Conservation (phyloP, 345 rosid genomes). For the Eucalyptus tenuipes region DNA sequence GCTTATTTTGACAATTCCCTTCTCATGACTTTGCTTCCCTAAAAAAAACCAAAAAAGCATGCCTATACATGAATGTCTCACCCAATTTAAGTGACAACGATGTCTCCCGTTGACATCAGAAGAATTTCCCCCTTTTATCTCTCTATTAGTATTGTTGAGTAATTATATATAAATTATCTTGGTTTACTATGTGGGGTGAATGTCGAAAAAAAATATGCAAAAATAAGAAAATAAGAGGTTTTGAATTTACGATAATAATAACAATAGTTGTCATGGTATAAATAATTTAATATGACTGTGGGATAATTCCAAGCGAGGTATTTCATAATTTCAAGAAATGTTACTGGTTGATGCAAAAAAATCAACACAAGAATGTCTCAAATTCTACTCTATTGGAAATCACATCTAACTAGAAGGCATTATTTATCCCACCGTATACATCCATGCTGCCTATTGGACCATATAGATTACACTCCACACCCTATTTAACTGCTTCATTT, state of each 20-base stretch:
- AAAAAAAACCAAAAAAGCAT: too few relatives aligned
- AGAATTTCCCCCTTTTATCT: background rate
- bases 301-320: background rate
- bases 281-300: background rate
- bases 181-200: background rate
- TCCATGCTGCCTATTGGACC: background rate
- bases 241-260: background rate
- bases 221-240: background rate
- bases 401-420: background rate
- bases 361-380: background rate
- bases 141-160: background rate
- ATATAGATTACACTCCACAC: background rate
- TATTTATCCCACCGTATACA: background rate
- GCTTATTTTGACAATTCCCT: background rate
- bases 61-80: background rate
- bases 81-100: background rate
- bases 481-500: background rate
- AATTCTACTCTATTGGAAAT: background rate
- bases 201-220: background rate
- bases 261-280: background rate
- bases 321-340: background rate
- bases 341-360: too few relatives aligned
- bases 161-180: background rate
- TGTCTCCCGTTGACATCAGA: background rate
- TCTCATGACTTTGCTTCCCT: background rate